Evolutionary conservation across 75 land plant genomes (phyloP).

Genomic region (Sequoia sempervirens): DNA sequence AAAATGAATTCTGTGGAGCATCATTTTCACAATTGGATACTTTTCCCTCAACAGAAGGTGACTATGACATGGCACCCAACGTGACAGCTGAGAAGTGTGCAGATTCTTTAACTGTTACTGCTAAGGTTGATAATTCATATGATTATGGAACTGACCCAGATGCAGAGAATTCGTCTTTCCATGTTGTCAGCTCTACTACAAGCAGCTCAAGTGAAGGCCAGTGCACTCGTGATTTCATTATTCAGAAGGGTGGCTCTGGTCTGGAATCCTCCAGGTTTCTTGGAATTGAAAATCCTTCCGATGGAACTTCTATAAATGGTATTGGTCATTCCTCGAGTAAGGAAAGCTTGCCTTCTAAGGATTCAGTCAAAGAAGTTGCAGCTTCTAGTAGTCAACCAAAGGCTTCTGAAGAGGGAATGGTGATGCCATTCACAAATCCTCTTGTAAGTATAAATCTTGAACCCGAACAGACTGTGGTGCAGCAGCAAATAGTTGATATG

Average conservation of each 20-base stretch:
- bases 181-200: not conserved
- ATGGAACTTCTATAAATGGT: constrained; percentile 30
- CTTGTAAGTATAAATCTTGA: constrained; percentile 30
- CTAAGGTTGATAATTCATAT: not conserved
- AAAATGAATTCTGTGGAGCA: constrained; percentile 1
- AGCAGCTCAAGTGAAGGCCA: not conserved
- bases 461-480: constrained; percentile 50
- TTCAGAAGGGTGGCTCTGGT: not conserved
- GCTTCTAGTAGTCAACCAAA: constrained; percentile 18
- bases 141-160: not conserved
- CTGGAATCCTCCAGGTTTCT: constrained; percentile 12
- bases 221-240: not conserved
- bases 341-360: constrained; percentile 11
- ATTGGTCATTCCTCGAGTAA: constrained; percentile 14
- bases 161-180: not conserved
- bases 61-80: constrained; percentile 8
- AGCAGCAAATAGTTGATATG: constrained; percentile 74
- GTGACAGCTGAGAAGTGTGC: not conserved
- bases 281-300: constrained; percentile 26
- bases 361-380: constrained; percentile 11
- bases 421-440: constrained; percentile 19
- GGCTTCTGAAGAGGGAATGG: constrained; percentile 6
- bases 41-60: not conserved
- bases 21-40: constrained; percentile 6
- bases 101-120: not conserved